phyloP scores from a whole-genome alignment of 495 filamentous ascomycete species.

The Penicillium coffeae region DNA sequence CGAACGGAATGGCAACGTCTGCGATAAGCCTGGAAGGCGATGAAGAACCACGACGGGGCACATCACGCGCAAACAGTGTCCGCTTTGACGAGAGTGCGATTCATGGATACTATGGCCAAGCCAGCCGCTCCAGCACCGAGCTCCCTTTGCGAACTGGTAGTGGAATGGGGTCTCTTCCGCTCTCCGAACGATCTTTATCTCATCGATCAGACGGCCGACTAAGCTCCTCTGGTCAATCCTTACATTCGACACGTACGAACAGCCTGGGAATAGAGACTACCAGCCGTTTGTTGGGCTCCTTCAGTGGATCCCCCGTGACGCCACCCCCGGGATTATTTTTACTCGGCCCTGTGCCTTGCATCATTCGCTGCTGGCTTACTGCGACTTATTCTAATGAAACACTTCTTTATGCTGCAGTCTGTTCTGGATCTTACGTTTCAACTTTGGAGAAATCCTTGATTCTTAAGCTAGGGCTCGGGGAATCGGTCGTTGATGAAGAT shows the following conservation, averaged over 20 bases:
- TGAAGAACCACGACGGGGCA: slow-evolving; percentile 86
- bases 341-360: slow-evolving; percentile 81
- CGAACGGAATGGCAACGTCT: slow-evolving; percentile 53
- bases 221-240: slow-evolving; percentile 83
- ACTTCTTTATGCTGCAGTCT: slow-evolving; percentile 86
- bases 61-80: slow-evolving; percentile 94
- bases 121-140: slow-evolving; percentile 74
- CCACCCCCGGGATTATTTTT: slow-evolving; percentile 79
- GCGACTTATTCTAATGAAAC: slow-evolving; percentile 80
- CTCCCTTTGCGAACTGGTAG: slow-evolving; percentile 74
- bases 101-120: slow-evolving; percentile 83
- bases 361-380: slow-evolving; percentile 93
- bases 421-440: slow-evolving; percentile 86
- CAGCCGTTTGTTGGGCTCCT: slow-evolving; percentile 59
- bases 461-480: slow-evolving; percentile 63
- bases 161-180: slow-evolving; percentile 73
- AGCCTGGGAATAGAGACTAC: slow-evolving; percentile 73
- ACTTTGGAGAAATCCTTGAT: slow-evolving; percentile 69
- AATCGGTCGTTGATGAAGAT: slow-evolving; percentile 61
- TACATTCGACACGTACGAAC: slow-evolving; percentile 75
- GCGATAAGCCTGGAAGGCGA: slow-evolving; percentile 80
- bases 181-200: slow-evolving; percentile 85
- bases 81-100: slow-evolving; percentile 97
- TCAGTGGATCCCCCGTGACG: slow-evolving; percentile 56
- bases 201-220: slow-evolving; percentile 96